phyloP scores from a whole-genome alignment of 1,139 yeast species.

The Nadsonia starkeyi-henricii region DNA sequence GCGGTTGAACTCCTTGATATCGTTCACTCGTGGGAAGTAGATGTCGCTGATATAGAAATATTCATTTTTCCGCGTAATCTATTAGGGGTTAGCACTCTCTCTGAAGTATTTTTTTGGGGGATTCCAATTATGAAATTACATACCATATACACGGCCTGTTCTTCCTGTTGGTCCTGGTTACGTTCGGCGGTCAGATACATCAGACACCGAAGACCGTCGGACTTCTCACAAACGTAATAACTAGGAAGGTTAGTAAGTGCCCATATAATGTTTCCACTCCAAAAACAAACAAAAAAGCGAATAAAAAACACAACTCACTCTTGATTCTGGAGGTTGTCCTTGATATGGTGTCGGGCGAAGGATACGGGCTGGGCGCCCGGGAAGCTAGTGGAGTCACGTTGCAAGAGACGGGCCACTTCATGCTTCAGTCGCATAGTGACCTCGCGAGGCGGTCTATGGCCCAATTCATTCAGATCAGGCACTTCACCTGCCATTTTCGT shows the following conservation, averaged over 20 bases:
- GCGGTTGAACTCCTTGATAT: slow-evolving; percentile 51
- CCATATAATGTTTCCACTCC: too few species aligned
- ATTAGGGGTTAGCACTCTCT: too few species aligned
- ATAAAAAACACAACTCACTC: slow-evolving; percentile 25
- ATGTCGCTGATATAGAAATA: slow-evolving; percentile 68
- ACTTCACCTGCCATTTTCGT: slow-evolving; percentile 35
- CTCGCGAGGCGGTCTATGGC: slow-evolving; percentile 56
- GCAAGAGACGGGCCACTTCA: slow-evolving; percentile 57
- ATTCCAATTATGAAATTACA: slow-evolving; percentile 5
- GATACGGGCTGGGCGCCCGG: slow-evolving; percentile 90
- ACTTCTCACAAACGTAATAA: slow-evolving; percentile 88
- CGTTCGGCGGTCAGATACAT: slow-evolving; percentile 59
- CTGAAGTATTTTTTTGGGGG: slow-evolving; percentile 11
- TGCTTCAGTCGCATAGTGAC: slow-evolving; percentile 54
- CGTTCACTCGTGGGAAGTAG: slow-evolving; percentile 61
- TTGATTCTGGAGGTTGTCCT: slow-evolving; percentile 41
- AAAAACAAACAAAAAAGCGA: not conserved
- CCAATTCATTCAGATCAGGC: slow-evolving; percentile 60
- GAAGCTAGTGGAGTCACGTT: slow-evolving; percentile 18
- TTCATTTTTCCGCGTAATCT: slow-evolving; percentile 75
- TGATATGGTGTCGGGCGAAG: slow-evolving; percentile 62
- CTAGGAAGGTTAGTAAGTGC: too few species aligned
- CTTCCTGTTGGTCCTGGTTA: slow-evolving; percentile 5
- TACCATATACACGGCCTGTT: slow-evolving; percentile 36
- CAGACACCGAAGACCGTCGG: slow-evolving; percentile 83